Percentiles rank a stretch among this genome's conserved stretches.
Evolutionary conservation across 768 basidiomycete genomes (phyloP).

Genomic region (Lactarius akahatsu): DNA sequence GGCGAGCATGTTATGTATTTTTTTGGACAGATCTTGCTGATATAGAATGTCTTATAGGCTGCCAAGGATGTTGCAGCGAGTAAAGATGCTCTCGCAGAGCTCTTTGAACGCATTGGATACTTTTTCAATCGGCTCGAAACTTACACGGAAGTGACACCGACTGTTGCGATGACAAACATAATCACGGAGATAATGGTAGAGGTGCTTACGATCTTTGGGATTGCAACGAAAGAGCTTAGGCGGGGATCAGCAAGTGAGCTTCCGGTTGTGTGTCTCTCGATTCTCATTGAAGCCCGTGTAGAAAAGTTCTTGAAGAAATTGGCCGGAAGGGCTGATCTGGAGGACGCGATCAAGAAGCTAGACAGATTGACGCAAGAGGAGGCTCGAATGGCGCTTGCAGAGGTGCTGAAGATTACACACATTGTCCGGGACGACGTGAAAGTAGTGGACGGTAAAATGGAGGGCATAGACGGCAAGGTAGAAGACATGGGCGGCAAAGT

Average conservation of each 20-base stretch:
- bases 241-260: background rate
- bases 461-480: no score
- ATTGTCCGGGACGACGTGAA: no score
- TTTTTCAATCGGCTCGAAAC: background rate
- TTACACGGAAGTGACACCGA: background rate
- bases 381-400: no score
- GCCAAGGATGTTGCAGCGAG: background rate
- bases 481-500: no score
- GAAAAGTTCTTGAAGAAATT: no score
- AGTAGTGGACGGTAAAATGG: no score
- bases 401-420: no score
- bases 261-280: background rate
- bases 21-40: background rate
- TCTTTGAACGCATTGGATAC: background rate
- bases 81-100: background rate
- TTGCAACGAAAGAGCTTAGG: background rate
- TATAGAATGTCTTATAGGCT: background rate
- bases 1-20: background rate
- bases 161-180: background rate
- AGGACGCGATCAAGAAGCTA: no score
- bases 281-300: no score
- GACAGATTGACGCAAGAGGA: no score
- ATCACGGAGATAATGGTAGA: background rate
- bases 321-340: no score
- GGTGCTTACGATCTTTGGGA: background rate